Evolutionary conservation across 345 rosid genomes (phyloP).

Genomic region (Eucalyptus pauciflora): DNA sequence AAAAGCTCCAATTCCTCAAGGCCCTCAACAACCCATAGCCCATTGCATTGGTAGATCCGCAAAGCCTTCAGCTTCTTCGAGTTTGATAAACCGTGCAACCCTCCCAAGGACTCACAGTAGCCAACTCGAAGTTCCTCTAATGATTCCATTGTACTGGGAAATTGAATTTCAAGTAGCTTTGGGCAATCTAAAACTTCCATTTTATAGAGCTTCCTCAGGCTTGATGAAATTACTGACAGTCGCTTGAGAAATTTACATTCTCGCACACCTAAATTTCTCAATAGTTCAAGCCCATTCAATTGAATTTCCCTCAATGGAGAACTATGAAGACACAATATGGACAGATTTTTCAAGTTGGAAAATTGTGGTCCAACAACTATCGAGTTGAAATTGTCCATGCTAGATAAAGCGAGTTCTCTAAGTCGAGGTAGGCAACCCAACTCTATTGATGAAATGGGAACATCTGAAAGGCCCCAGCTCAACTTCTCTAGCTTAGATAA

Average conservation of each 20-base stretch:
- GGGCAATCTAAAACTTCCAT: neutral
- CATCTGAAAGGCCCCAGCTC: accelerated
- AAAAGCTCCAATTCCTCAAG: neutral
- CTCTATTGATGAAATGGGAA: accelerated
- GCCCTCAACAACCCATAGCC: neutral
- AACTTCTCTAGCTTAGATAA: neutral
- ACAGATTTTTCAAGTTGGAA: neutral
- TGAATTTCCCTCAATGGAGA: neutral
- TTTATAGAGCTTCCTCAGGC: neutral
- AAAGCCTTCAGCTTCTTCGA: neutral
- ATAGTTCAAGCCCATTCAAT: neutral
- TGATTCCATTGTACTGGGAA: neutral
- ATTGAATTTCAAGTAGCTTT: neutral
- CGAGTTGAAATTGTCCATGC: accelerated
- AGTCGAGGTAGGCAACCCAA: neutral
- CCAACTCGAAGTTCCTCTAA: neutral
- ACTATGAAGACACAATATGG: neutral
- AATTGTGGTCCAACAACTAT: neutral
- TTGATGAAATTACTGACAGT: neutral
- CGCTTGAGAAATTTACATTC: accelerated
- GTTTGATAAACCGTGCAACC: neutral
- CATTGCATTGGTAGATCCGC: neutral
- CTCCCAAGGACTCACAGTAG: neutral
- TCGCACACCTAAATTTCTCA: neutral
- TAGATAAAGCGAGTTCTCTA: neutral